A percentile compares a stretch with the other conserved stretches of the same genome.
Evolutionary conservation across 768 basidiomycete genomes (phyloP).

Genomic region (Boletus subcaerulescens): DNA sequence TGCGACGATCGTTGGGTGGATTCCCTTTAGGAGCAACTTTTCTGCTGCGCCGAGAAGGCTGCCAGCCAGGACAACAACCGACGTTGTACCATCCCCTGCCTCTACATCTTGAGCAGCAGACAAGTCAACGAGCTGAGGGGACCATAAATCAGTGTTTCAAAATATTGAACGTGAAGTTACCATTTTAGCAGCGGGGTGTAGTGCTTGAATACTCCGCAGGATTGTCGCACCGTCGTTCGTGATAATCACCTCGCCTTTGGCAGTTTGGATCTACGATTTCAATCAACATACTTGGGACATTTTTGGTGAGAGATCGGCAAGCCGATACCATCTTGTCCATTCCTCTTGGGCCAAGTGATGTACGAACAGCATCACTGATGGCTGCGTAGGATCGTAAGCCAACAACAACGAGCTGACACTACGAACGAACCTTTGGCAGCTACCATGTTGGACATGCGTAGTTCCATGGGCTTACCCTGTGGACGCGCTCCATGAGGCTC

Average conservation of each 20-base stretch:
- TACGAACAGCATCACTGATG: slow-evolving; percentile 96
- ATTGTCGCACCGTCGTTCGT: slow-evolving; percentile 99
- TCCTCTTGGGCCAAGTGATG: slow-evolving; percentile 92
- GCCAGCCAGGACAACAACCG: slow-evolving; percentile 95
- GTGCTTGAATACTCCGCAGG: slow-evolving; percentile 88
- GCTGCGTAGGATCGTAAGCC: slow-evolving; percentile 45
- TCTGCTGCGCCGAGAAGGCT: slow-evolving; percentile 92
- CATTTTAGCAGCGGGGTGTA: slow-evolving; percentile 99
- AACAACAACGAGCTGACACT: background rate
- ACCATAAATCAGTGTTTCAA: background rate
- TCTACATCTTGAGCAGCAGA: slow-evolving; percentile 98
- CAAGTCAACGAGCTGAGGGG: slow-evolving; percentile 84
- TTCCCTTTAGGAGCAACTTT: slow-evolving; percentile 94
- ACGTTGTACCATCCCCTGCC: slow-evolving; percentile 97
- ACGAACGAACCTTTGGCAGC: slow-evolving; percentile 82
- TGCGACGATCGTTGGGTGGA: slow-evolving; percentile 96
- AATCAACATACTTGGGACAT: slow-evolving; percentile 8
- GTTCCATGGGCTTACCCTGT: slow-evolving; percentile 97
- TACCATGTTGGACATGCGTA: slow-evolving; percentile 95
- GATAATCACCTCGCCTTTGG: slow-evolving; percentile 95
- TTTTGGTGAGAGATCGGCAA: slow-evolving; percentile 10
- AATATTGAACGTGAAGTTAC: slow-evolving; percentile 34
- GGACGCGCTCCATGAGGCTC: slow-evolving; percentile 27
- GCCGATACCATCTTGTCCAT: slow-evolving; percentile 97
- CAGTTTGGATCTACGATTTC: slow-evolving; percentile 78